Evolutionary conservation across 345 rosid species (phyloP), one percentile per base, ranked within the genome.

Genomic region (Camelina hispida): DNA sequence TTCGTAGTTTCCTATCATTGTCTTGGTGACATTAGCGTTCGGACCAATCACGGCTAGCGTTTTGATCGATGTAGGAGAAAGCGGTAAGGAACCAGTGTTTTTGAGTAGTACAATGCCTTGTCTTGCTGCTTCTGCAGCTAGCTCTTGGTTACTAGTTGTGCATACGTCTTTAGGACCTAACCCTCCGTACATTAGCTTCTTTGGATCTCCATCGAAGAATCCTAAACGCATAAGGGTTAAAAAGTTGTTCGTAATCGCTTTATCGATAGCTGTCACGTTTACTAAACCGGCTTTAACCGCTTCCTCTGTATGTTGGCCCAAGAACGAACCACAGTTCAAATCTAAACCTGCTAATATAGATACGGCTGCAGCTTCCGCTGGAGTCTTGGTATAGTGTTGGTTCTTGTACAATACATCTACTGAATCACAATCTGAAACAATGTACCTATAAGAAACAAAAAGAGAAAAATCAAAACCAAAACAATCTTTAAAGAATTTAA

Each of bases 1-100:
- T 85, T 84, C 97, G 32, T 92, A 95, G 86, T 95, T 95, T 50
- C 99, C 99, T 15, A 95, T 92, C 99, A 95, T 95, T 42, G 96
- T 89, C 53, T 87, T 86, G 1, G 99, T 92, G 79, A 85, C 97
- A 70, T 95, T 86, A n/a, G 92, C 93, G 48, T 95, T 90, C 0
- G 99, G 97, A 59, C 99, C 99, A 28, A 95, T 90, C 22, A 95
- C 96, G 1, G 99, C 97, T 52, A 95, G 58, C 17, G 82, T 78
- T 74, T 85, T 89, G 22, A 85, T 83, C 37, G 86, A 46, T 35
- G 73, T 50, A 9, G 89, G 86, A 65, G 91, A 80, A n/a, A 95
- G 77, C 32, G 99, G 99, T 63, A 95, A 71, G 8, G 82, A 86
- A 4, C 84, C 87, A 9, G 52, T 57, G 81, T 92, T 95, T 80